Evolutionary conservation across 2,329 filamentous ascomycete species (phyloP), one percentile per base, ranked within the genome.

Genomic region (Fusarium sulawesiense): DNA sequence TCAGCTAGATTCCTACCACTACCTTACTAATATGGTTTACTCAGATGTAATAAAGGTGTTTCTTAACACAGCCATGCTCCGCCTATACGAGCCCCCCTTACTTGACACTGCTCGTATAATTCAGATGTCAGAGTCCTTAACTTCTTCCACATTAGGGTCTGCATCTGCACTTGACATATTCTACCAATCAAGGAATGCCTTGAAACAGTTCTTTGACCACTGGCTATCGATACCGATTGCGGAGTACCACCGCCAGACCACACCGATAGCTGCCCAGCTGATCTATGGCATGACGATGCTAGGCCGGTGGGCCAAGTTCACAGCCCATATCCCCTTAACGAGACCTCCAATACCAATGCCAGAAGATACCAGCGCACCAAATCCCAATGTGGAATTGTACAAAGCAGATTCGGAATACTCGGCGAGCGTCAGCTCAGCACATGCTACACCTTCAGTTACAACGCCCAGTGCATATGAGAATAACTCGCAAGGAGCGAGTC

Each of bases 231-330:
- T 88, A 0, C 82, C 86, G 0, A 75, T 81, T 0, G 68, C 75
- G 0, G 75, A 79, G 6, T 86, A 84, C 57, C 82, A 83, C 60
- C 78, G 80, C 30, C 77, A 86, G 25, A 84, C 86, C 0, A 82
- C 86, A 11, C 77, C 82, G 0, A 72, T 81, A 0, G 83, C 80
- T 34, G 76, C 81, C 1, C 83, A 87, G 56, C 75, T 87, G 0
- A 80, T 87, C 6, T 85, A 86, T 55, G 82, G 81, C n/a, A 75
- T 85, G 44, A 83, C 80, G 7, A 85, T 86, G 80, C 78, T 87
- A 1, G 81, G 83, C 3, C 80, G 85, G 9, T 87, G 85, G 85
- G 82, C 83, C 7, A 85, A 84, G 45, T 77, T 86, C 0, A 78
- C 83, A 0, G 80, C 80, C 0, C 81, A 81, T 0, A 79, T 79